Percentiles rank a stretch among this genome's conserved stretches.
phyloP scores from a whole-genome alignment of 208 protist genomes.

The Cochliopodium minus region DNA sequence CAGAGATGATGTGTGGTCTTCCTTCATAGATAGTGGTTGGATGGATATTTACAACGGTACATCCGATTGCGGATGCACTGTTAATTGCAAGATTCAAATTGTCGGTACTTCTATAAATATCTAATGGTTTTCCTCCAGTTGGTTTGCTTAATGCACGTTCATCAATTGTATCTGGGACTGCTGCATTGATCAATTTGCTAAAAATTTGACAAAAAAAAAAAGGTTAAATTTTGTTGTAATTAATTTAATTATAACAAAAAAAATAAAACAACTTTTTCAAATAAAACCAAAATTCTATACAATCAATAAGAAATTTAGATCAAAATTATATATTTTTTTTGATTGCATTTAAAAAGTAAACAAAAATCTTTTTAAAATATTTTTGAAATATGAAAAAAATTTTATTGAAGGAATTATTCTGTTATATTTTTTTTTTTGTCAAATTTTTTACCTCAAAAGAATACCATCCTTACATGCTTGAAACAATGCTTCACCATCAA shows the following conservation, averaged over 20 bases:
- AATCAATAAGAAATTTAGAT: no score
- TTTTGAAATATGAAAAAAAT: no score
- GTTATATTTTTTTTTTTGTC: no score
- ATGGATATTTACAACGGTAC: slow-evolving; percentile 55
- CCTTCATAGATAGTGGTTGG: slow-evolving; percentile 33
- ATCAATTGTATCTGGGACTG: slow-evolving; percentile 53
- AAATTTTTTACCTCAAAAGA: no score
- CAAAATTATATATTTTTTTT: no score
- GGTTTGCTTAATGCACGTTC: slow-evolving; percentile 49
- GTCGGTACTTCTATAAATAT: slow-evolving; percentile 44
- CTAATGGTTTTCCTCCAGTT: slow-evolving; percentile 25
- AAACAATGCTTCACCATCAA: slow-evolving; percentile 8
- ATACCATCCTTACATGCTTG: slow-evolving; percentile 15
- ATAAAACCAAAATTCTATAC: no score
- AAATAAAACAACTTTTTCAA: no score
- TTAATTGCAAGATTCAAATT: slow-evolving; percentile 53
- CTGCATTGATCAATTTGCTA: slow-evolving; percentile 55
- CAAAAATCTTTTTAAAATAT: no score
- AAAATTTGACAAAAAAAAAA: no score
- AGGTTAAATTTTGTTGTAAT: neutral
- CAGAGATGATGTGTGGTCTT: slow-evolving; percentile 44
- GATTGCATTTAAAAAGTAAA: no score
- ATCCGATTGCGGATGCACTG: slow-evolving; percentile 52
- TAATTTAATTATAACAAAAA: no score
- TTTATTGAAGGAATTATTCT: no score